Evolutionary conservation across 495 filamentous ascomycete genomes (phyloP).

Genomic region (Aspergillus heteromorphus): DNA sequence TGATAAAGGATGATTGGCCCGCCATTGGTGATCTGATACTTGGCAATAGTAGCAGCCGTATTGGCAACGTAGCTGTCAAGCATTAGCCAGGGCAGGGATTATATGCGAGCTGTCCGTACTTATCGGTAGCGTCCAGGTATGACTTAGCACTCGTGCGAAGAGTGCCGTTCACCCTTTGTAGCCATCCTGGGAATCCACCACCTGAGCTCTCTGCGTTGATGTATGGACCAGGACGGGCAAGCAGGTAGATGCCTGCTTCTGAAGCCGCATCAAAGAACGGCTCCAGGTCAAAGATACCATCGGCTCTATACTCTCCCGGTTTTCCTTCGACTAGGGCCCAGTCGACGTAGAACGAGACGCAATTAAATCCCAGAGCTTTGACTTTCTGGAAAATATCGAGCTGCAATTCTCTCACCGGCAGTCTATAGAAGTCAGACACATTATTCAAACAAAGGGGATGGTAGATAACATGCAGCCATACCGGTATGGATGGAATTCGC

Average conservation of each 20-base stretch:
- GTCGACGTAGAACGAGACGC: slow-evolving; percentile 69
- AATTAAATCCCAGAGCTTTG: slow-evolving; percentile 69
- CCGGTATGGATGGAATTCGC: slow-evolving; percentile 68
- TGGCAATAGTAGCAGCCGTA: slow-evolving; percentile 60
- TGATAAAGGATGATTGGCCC: slow-evolving; percentile 74
- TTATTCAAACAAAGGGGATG: neutral
- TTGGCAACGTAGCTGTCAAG: slow-evolving; percentile 30
- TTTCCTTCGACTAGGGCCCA: slow-evolving; percentile 80
- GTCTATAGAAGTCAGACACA: slow-evolving; percentile 30
- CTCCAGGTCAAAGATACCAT: slow-evolving; percentile 63
- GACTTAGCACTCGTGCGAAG: slow-evolving; percentile 54
- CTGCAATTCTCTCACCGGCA: slow-evolving; percentile 68
- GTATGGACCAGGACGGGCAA: slow-evolving; percentile 67
- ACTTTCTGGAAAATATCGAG: slow-evolving; percentile 76
- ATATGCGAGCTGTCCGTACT: slow-evolving; percentile 22
- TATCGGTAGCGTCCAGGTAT: slow-evolving; percentile 62
- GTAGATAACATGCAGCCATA: slow-evolving; percentile 12
- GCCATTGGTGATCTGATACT: slow-evolving; percentile 72
- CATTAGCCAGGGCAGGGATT: neutral
- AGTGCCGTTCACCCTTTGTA: slow-evolving; percentile 56
- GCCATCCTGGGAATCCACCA: slow-evolving; percentile 61
- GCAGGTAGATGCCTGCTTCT: slow-evolving; percentile 65
- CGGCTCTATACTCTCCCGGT: slow-evolving; percentile 59
- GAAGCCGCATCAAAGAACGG: slow-evolving; percentile 68
- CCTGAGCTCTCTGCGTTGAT: slow-evolving; percentile 63